These are phyloP conservation scores for Candida takata DNA, from an alignment of 805 yeast species.

Conservation along the genomic window DNA sequence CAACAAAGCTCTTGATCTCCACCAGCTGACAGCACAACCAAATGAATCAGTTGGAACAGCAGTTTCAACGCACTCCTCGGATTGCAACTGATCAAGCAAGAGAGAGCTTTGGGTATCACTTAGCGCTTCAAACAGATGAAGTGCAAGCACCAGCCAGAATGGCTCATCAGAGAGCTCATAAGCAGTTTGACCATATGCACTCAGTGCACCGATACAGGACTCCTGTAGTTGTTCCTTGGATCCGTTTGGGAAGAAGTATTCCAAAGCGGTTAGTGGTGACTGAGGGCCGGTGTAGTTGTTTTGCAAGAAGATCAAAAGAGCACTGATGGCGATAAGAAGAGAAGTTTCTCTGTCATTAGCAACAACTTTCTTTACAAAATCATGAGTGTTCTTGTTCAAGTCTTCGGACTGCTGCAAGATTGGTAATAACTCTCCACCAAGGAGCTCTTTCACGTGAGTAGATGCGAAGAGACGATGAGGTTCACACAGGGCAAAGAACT, in stretches of 20 bases:
- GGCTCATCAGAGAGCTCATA: conserved; percentile 54
- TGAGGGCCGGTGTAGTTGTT: conserved; percentile 81
- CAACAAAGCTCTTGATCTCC: conserved; percentile 67
- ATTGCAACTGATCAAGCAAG: conserved; percentile 18
- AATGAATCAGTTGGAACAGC: conserved; percentile 9
- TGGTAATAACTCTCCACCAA: background rate
- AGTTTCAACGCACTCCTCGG: conserved; percentile 25
- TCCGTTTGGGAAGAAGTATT: conserved; percentile 17
- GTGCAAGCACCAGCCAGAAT: conserved; percentile 35
- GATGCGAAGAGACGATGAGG: conserved; percentile 2
- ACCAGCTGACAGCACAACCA: conserved; percentile 55
- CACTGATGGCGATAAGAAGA: conserved; percentile 37
- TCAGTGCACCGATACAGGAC: conserved; percentile 32
- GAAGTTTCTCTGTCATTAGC: conserved; percentile 8
- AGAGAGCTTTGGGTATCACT: conserved; percentile 26
- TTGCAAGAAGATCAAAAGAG: conserved; percentile 65
- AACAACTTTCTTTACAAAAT: conserved; percentile 3
- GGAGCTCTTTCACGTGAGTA: background rate
- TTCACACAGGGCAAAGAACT: conserved; percentile 1
- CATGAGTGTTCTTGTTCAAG: conserved; percentile 5
- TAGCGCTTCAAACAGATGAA: conserved; percentile 37
- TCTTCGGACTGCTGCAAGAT: background rate
- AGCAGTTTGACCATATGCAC: conserved; percentile 62
- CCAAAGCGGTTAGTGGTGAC: conserved; percentile 31
- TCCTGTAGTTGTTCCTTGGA: conserved; percentile 13